phyloP scores from a whole-genome alignment of 176 grass and related monocot species.

The Urochloa ruziziensis region DNA sequence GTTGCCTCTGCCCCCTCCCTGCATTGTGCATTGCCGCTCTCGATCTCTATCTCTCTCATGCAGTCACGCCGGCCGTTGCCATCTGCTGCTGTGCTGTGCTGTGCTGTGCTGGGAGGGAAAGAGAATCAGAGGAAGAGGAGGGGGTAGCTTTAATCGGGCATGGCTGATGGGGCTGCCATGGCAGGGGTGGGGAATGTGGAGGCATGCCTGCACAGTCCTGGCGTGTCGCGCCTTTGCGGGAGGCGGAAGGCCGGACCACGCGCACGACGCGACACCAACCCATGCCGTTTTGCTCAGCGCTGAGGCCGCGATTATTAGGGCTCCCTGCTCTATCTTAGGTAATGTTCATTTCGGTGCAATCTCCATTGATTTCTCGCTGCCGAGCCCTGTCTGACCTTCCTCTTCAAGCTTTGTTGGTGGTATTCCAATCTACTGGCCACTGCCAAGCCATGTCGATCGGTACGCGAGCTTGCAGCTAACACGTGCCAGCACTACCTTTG shows the following conservation, averaged over 20 bases:
- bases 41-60: background rate
- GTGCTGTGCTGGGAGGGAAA: background rate
- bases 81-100: background rate
- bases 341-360: constrained; percentile 52
- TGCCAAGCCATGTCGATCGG: constrained; percentile 8
- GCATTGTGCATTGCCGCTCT: no score
- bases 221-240: constrained; percentile 42
- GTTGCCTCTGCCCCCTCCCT: background rate
- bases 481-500: background rate
- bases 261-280: constrained; percentile 29
- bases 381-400: constrained; percentile 5
- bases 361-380: background rate
- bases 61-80: constrained; percentile 27
- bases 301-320: constrained; percentile 25
- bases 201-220: constrained; percentile 57
- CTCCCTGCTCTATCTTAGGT: constrained; percentile 1
- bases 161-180: constrained; percentile 34
- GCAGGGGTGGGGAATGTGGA: constrained; percentile 73
- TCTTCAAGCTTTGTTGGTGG: background rate
- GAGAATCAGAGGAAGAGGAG: background rate
- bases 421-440: background rate
- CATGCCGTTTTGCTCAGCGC: constrained; percentile 40
- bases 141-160: constrained; percentile 69
- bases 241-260: background rate
- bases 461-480: background rate